Evolutionary conservation across 179 eudicot genomes (phyloP), one percentile per base, ranked within the genome.

Genomic region (Heliamphora ciliata): DNA sequence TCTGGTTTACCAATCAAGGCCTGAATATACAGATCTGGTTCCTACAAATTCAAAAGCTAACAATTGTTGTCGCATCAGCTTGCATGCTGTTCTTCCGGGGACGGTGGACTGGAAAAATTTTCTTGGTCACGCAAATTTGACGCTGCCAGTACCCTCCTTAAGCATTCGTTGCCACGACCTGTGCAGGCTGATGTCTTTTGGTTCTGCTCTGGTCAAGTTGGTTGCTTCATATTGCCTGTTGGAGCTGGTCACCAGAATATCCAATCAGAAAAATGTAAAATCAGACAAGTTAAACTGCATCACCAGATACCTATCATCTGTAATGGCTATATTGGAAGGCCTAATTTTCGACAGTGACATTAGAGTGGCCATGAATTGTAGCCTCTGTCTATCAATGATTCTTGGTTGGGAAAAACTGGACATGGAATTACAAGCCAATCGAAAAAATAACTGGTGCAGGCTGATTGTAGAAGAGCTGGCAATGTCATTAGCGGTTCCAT

Each of bases 381-480:
- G 94, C 82, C 84, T 88, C 24, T 90, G 97, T 88, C 83, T 96
- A 84, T 90, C 98, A 80, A 84, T 85, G 79, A 83, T 91, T 82
- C 83, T 90, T 75, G 82, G 92, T 52, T 90, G 97, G 97, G 86
- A 89, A 85, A 85, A 87, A 51, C 89, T 83, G 8, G 85, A 86
- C 44, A 74, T 59, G 9, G 88, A 86, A 46, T 80, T 78, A 76
- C 79, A 81, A 60, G 81, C 84, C 64, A 78, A 63, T 44, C 79
- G 83, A 79, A 86, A 81, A 79, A 82, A 84, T 77, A 87, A 82
- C n/a, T 96, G 98, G 99, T 94, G 90, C 86, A 88, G 90, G 85
- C 80, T 93, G 82, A 89, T 96, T 79, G 92, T 92, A 58, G 99
- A 96, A 86, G 99, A 96, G 86, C 85, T 96, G 68, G 94, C 89